Evolutionary conservation across 768 basidiomycete genomes (phyloP), one percentile per base, ranked within the genome.

Genomic region (Amyloporia xantha): DNA sequence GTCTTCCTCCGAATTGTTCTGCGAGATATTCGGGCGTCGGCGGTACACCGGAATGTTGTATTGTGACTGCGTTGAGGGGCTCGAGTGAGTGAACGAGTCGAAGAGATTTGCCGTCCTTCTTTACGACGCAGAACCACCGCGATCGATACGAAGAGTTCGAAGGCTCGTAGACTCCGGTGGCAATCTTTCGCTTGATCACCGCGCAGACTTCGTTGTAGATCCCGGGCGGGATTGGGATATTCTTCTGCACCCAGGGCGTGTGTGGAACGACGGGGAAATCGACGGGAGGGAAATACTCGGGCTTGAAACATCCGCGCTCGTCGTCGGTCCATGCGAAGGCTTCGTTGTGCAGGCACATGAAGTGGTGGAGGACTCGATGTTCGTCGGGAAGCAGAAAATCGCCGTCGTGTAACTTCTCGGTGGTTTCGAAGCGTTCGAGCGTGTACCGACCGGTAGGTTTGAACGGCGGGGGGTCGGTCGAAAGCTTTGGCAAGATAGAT

Each of bases 321-420:
- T 30, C 6, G 10, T 74, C 66, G 2, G 64, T 48, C 71, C 69
- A 77, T 0, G 73, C 70, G 27, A 77, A 68, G 0, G 52, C 69
- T 0, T 35, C n/a, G 39, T 51, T 48, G 11, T 51, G 49, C 23
- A 43, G 45, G 17, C 44, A 53, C 48, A 74, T 56, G 2, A 71
- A 41, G n/a, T 69, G 57, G 25, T 70, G 61, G 1, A 66, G 21
- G 3, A 73, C 49, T 6, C 57, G 58, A 3, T 51, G 49, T 39
- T 73, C 70, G 19, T 66, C 64, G 0, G 58, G 54, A 57, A 47
- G 63, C 0, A 75, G 59, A 44, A 73, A 73, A 1, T 38, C 51
- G 0, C 41, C 46, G 9, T 24, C 26, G 12, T 54, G 49, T 2
- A 56, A 24, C 12, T 41, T 24, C 15, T 58, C 51, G 23, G 61